These are phyloP conservation scores for Acanthamoeba lenticulata DNA, from an alignment of 208 protist species.

Conservation along the genomic window DNA sequence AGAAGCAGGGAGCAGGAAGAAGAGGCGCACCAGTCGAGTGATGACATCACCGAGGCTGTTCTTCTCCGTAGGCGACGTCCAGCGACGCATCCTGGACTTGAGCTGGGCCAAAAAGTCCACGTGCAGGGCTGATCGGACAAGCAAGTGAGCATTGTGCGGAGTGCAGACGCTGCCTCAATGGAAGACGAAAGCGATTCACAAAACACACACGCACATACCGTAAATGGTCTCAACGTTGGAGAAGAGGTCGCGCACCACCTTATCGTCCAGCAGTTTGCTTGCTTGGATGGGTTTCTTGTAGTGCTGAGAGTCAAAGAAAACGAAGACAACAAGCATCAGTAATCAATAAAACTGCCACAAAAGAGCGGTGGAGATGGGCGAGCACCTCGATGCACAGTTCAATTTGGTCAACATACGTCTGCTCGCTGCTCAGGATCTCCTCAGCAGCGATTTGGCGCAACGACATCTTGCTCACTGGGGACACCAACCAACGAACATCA, in stretches of 20 bases:
- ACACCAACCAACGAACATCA: neutral
- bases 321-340: neutral
- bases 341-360: no score
- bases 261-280: slow-evolving; percentile 27
- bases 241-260: neutral
- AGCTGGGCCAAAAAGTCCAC: neutral
- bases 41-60: slow-evolving; percentile 39
- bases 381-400: neutral
- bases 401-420: slow-evolving; percentile 46
- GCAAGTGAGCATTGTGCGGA: neutral
- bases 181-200: no score
- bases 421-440: slow-evolving; percentile 41
- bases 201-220: no score
- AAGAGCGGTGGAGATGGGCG: neutral
- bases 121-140: neutral
- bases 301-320: neutral
- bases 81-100: slow-evolving; percentile 6
- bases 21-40: neutral
- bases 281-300: slow-evolving; percentile 25
- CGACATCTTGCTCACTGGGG: slow-evolving; percentile 28
- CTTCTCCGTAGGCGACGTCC: slow-evolving; percentile 17
- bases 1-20: neutral
- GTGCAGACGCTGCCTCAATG: neutral
- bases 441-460: slow-evolving; percentile 37
- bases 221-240: slow-evolving; percentile 5